Conservation (phyloP, 2,329 filamentous ascomycete species). For the Trichoderma guizhouense region DNA sequence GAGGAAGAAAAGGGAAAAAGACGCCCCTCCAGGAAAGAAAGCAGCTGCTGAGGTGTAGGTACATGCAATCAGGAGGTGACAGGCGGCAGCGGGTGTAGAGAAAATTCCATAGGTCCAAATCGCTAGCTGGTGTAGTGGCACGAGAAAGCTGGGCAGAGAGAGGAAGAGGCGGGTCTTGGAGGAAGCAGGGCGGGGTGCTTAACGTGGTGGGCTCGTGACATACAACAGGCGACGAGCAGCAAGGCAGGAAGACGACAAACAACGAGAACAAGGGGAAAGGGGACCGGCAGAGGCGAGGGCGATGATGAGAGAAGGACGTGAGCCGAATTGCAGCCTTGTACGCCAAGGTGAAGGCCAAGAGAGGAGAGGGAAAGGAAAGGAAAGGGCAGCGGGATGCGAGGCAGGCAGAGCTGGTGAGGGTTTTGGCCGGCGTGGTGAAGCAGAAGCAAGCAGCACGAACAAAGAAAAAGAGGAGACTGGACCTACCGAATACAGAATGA, state of each 20-base stretch:
- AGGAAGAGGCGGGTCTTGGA: conserved; percentile 19
- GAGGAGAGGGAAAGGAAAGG: background rate
- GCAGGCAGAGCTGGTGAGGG: conserved; percentile 7
- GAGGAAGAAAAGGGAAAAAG: background rate
- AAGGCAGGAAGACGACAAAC: conserved; percentile 6
- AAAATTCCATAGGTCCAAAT: conserved; percentile 19
- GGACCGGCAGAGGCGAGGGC: background rate
- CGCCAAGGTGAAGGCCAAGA: background rate
- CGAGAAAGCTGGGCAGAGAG: conserved; percentile 17
- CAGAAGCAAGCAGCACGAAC: background rate
- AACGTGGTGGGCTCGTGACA: conserved; percentile 21
- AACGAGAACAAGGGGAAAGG: background rate
- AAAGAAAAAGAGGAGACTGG: background rate
- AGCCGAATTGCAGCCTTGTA: background rate
- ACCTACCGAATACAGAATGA: conserved; percentile 10
- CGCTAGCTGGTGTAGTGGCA: conserved; percentile 19
- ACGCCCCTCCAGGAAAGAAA: conserved; percentile 17
- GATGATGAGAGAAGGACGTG: background rate
- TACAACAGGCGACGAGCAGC: conserved; percentile 20
- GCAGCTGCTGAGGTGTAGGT: conserved; percentile 23
- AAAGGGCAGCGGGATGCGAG: background rate
- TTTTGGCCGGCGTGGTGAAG: background rate
- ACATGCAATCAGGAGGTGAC: conserved; percentile 24
- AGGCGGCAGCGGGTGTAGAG: conserved; percentile 15
- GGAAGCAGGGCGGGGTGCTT: conserved; percentile 21